Percentiles rank a stretch among this genome's conserved stretches.
Conservation (phyloP, 2,329 filamentous ascomycete genomes). For the Fusarium pseudoanthophilum region DNA sequence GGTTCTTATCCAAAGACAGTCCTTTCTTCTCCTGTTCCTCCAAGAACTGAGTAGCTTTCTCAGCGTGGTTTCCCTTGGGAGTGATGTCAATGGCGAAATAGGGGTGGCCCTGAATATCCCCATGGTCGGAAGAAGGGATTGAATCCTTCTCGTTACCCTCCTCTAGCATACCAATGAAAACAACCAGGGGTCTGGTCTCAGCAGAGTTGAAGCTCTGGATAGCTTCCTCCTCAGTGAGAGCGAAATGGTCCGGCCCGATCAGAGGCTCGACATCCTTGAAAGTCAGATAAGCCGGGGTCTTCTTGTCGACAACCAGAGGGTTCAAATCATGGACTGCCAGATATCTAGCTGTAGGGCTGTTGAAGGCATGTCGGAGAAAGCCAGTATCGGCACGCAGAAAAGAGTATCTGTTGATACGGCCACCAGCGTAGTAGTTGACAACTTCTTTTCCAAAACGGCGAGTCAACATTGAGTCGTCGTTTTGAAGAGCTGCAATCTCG, state of each 20-base stretch:
- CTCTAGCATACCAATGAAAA: conserved; percentile 89
- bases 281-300: conserved; percentile 73
- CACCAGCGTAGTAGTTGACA: conserved; percentile 86
- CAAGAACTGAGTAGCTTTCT: conserved; percentile 65
- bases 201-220: conserved; percentile 80
- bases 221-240: conserved; percentile 75
- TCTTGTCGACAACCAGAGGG: conserved; percentile 70
- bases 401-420: conserved; percentile 80
- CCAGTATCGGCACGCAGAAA: conserved; percentile 77
- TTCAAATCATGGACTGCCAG: conserved; percentile 82
- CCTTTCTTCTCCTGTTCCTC: conserved; percentile 63
- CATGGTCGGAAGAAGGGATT: conserved; percentile 58
- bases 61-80: conserved; percentile 70
- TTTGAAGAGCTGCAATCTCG: conserved; percentile 56
- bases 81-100: conserved; percentile 94
- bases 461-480: conserved; percentile 74
- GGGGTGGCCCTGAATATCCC: conserved; percentile 80
- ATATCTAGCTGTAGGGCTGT: conserved; percentile 74
- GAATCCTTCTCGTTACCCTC: conserved; percentile 56
- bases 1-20: conserved; percentile 72
- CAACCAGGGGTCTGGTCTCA: conserved; percentile 72
- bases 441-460: conserved; percentile 82
- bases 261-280: conserved; percentile 76
- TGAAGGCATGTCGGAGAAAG: conserved; percentile 77
- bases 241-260: conserved; percentile 78